Conservation (phyloP, 495 filamentous ascomycete species). For the Entonaema liquescens region DNA sequence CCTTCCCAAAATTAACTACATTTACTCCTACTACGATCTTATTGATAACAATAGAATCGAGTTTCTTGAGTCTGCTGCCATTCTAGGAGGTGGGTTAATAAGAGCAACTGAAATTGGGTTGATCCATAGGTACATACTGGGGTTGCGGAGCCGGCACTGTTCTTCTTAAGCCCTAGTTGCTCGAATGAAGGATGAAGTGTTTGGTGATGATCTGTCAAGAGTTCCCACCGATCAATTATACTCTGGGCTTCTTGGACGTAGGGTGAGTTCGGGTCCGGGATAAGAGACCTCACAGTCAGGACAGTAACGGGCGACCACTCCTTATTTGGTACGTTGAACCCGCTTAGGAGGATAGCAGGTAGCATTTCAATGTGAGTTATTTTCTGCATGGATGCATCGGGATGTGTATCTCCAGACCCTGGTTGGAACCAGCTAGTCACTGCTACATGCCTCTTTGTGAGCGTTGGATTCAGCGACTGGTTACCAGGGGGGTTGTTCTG, state of each 20-base stretch:
- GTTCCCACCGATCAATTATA: constrained; percentile 79
- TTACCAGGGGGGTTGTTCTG: constrained; percentile 48
- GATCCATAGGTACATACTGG: constrained; percentile 44
- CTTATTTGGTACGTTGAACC: constrained; percentile 58
- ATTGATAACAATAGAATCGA: constrained; percentile 69
- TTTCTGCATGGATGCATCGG: constrained; percentile 63
- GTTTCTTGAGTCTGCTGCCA: constrained; percentile 67
- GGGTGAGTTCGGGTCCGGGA: constrained; percentile 60
- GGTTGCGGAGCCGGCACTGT: constrained; percentile 57
- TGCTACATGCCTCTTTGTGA: constrained; percentile 61
- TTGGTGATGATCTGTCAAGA: constrained; percentile 66
- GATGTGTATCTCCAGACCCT: constrained; percentile 51
- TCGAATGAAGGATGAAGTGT: constrained; percentile 76
- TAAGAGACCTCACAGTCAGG: constrained; percentile 74
- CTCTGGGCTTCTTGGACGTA: constrained; percentile 69
- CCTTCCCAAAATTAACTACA: constrained; percentile 69
- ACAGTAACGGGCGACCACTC: constrained; percentile 67
- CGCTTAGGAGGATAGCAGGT: constrained; percentile 52
- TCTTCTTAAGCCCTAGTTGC: constrained; percentile 72
- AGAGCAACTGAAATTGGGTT: background rate
- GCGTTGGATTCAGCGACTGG: constrained; percentile 50
- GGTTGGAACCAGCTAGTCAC: constrained; percentile 59
- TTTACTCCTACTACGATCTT: constrained; percentile 75
- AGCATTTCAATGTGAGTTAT: constrained; percentile 74
- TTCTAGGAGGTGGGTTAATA: constrained; percentile 53